Evolutionary conservation across 2,329 filamentous ascomycete species (phyloP).

Genomic region (Sarocladium strictum): DNA sequence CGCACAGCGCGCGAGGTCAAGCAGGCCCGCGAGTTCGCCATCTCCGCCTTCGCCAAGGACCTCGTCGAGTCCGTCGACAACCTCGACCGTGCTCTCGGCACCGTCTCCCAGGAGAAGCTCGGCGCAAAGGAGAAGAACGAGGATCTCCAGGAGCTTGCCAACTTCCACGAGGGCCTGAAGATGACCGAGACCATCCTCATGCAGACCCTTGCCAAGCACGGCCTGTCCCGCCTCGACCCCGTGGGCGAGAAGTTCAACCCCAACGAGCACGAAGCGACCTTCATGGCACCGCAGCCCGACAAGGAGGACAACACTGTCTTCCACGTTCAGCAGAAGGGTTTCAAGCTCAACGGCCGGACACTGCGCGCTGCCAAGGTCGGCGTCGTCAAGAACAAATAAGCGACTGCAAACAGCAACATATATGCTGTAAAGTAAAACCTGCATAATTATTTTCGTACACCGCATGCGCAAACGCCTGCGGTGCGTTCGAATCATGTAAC

Average conservation of each 20-base stretch:
- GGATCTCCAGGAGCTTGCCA: constrained; percentile 64
- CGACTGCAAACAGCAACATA: neutral
- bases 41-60: constrained; percentile 92
- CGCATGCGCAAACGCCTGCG: neutral
- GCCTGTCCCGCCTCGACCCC: constrained; percentile 83
- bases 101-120: constrained; percentile 71
- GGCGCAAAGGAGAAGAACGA: constrained; percentile 42
- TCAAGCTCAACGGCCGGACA: constrained; percentile 84
- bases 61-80: constrained; percentile 95
- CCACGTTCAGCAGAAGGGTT: constrained; percentile 91
- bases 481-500: neutral
- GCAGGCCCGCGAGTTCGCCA: constrained; percentile 82
- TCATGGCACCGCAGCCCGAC: constrained; percentile 80
- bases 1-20: constrained; percentile 88
- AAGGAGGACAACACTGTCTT: constrained; percentile 91
- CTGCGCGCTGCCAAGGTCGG: constrained; percentile 92
- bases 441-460: neutral
- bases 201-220: constrained; percentile 86
- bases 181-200: constrained; percentile 93
- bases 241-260: constrained; percentile 86
- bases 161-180: constrained; percentile 82
- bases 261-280: constrained; percentile 93
- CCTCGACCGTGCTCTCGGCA: constrained; percentile 83
- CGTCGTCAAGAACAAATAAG: constrained; percentile 75
- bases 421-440: neutral